Base-by-base conservation (phyloP, 2,329 filamentous ascomycete genomes). In the Thelonectria discophora region DNA sequence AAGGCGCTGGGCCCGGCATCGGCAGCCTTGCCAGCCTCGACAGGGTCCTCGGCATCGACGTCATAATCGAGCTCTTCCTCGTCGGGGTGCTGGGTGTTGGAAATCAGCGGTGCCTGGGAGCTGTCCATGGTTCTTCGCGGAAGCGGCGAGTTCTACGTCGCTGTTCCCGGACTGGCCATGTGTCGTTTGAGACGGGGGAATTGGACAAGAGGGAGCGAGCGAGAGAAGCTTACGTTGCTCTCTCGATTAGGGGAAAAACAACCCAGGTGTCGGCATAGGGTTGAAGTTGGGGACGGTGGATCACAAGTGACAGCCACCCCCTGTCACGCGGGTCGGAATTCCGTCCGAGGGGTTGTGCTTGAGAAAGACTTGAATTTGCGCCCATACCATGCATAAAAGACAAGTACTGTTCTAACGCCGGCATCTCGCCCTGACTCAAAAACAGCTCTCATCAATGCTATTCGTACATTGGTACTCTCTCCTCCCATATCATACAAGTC, bases 1-100 rank as follows among this genome's bases (percentile, higher is more conserved):
- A 88, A 89, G 18, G 81, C 53, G 3, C 84, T 80, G 3, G 82
- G 80, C n/a, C 65, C 63, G 21, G 69, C 53, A 40, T 69, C 62
- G 11, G 55, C 62, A 7, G 69, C 67, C 67, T 79, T 78, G 57
- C 69, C 70, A 37, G 66, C 65, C 34, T 71, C 64, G 37, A 71
- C 64, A 52, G 62, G 63, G 58, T 64, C 67, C 48, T 59, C 58
- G 21, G 58, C 68, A 24, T 69, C 66, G 54, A 58, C 65, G 54
- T 75, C 74, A 68, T 76, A 70, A 27, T 74, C 72, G 52, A 69
- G 65, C 46, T 77, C 77, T 48, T 70, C 57, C 18, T 77, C 76
- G 30, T 73, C 71, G 32, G 74, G 69, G 49, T 64, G 69, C 40
- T 63, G 65, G 20, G 66, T 58, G 58, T 64, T 64, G 24, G 77